Evolutionary conservation across 1,284 basidiomycete genomes (phyloP).

Genomic region (Naganishia liquefaciens): DNA sequence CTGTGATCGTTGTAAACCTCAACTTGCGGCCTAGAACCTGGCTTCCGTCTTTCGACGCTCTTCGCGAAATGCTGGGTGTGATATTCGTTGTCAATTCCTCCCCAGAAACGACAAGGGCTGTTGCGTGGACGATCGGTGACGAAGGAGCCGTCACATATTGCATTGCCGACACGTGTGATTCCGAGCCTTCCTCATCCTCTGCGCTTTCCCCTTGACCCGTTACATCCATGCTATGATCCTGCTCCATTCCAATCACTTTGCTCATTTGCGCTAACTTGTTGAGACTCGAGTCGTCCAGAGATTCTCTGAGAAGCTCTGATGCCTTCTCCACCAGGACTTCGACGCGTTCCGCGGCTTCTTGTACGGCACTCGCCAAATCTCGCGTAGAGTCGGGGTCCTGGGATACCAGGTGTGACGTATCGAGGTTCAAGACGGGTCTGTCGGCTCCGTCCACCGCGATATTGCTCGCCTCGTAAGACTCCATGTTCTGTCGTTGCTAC

Average conservation of each 20-base stretch:
- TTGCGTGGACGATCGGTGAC: slow-evolving; percentile 14
- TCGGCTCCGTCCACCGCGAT: no score
- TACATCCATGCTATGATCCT: neutral
- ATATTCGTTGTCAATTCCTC: neutral
- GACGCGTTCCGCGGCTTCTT: slow-evolving; percentile 11
- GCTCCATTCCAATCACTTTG: slow-evolving; percentile 7
- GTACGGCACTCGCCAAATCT: neutral
- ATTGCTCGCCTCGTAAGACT: no score
- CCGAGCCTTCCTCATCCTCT: slow-evolving; percentile 9
- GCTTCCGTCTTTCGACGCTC: neutral
- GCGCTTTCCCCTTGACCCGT: neutral
- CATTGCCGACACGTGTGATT: neutral
- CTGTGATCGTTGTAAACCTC: slow-evolving; percentile 21
- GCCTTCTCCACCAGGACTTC: slow-evolving; percentile 18
- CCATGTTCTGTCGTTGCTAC: no score
- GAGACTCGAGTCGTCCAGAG: slow-evolving; percentile 22
- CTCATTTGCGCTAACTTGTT: slow-evolving; percentile 25
- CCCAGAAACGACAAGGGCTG: neutral
- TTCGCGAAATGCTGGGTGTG: neutral
- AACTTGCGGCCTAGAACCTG: slow-evolving; percentile 13
- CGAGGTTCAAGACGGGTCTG: neutral
- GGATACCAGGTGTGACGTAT: neutral
- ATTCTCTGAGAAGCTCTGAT: slow-evolving; percentile 3
- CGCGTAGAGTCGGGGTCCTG: neutral
- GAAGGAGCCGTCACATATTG: slow-evolving; percentile 22